Evolutionary conservation across 257 asterid species (phyloP).

Genomic region (Salvia rosmarinus): DNA sequence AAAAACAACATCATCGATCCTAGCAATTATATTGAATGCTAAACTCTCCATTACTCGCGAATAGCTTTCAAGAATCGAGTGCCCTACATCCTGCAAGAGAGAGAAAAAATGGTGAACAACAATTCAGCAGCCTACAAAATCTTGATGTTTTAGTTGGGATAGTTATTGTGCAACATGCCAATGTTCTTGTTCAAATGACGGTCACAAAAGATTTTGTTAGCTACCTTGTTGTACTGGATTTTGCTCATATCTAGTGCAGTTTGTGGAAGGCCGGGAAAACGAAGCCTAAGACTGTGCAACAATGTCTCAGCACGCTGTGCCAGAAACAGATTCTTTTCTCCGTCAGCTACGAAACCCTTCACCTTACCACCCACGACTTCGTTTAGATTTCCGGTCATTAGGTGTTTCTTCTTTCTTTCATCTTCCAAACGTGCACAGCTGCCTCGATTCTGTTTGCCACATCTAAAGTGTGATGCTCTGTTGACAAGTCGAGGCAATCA

Average conservation of each 20-base stretch:
- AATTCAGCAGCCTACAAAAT: too few species aligned
- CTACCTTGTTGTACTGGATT: slow-evolving; percentile 93
- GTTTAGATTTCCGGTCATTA: slow-evolving; percentile 55
- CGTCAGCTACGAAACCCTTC: slow-evolving; percentile 73
- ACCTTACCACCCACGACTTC: slow-evolving; percentile 86
- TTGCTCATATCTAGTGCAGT: slow-evolving; percentile 95
- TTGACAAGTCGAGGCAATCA: slow-evolving; percentile 84
- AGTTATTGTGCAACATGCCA: background rate
- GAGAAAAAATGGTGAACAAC: background rate
- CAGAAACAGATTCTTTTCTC: slow-evolving; percentile 63
- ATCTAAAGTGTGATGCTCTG: slow-evolving; percentile 87
- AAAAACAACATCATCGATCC: slow-evolving; percentile 83
- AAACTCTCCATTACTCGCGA: slow-evolving; percentile 99
- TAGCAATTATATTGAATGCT: slow-evolving; percentile 93
- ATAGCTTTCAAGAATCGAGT: slow-evolving; percentile 94
- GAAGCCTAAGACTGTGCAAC: slow-evolving; percentile 68
- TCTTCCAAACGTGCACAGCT: slow-evolving; percentile 82
- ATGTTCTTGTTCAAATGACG: background rate
- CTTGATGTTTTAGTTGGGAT: too few species aligned
- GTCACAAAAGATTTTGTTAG: background rate
- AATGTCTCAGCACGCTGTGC: slow-evolving; percentile 83
- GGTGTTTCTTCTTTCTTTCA: slow-evolving; percentile 73
- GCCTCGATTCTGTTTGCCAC: slow-evolving; percentile 90
- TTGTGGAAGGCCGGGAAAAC: slow-evolving; percentile 96
- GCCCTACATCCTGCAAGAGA: slow-evolving; percentile 88